phyloP scores from a whole-genome alignment of 106 monocot species.

The Alisma plantagoaquatica region DNA sequence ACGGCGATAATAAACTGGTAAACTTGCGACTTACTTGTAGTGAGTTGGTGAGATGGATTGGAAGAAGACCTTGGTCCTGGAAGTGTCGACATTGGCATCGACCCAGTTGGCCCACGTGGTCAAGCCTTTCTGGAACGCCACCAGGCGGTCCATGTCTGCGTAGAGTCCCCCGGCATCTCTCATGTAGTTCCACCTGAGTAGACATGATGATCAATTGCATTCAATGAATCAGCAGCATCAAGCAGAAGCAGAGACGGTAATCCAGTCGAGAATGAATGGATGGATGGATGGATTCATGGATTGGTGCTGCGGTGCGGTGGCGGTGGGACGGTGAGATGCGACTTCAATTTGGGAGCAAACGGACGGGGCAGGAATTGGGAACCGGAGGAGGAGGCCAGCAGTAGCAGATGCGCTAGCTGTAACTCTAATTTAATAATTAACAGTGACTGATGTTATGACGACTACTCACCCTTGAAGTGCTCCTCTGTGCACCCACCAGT shows the following conservation, averaged over 20 bases:
- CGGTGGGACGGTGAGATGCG: too few species aligned
- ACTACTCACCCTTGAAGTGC: constrained; percentile 73
- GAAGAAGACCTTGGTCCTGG: constrained; percentile 73
- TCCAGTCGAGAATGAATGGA: too few species aligned
- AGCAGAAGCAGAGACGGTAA: not conserved
- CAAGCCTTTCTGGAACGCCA: constrained; percentile 72
- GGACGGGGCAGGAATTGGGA: too few species aligned
- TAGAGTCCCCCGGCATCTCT: constrained; percentile 35
- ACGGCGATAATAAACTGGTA: too few species aligned
- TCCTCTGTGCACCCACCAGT: constrained; percentile 94
- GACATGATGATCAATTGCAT: constrained; percentile 26
- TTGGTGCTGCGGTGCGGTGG: too few species aligned
- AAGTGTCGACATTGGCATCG: constrained; percentile 48
- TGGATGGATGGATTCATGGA: too few species aligned
- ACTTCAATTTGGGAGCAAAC: too few species aligned
- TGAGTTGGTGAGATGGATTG: constrained; percentile 83
- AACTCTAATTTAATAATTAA: not conserved
- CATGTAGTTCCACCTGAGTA: constrained; percentile 70
- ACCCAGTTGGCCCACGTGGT: constrained; percentile 87
- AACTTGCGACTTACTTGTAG: constrained; percentile 65
- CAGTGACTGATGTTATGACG: too few species aligned
- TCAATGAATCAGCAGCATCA: constrained; percentile 41
- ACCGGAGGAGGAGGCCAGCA: too few species aligned
- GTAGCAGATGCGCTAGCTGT: too few species aligned
- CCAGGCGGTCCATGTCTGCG: constrained; percentile 65